Base-by-base conservation (phyloP, 2,329 filamentous ascomycete genomes). In the Ceratocystis smalleyi region DNA sequence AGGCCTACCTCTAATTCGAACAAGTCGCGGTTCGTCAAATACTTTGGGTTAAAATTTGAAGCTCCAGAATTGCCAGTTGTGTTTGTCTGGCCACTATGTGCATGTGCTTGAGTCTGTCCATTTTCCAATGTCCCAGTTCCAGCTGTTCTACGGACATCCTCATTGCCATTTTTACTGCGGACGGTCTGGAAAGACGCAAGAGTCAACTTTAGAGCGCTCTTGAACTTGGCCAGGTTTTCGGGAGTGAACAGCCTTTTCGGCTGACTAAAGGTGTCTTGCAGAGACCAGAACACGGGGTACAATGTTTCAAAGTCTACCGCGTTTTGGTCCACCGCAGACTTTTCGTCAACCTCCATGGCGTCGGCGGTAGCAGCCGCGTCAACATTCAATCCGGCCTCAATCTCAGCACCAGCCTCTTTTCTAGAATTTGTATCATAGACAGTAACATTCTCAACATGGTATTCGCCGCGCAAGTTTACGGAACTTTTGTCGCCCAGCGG, bases 401-500 rank as follows among this genome's bases (percentile, higher is more conserved):
- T n/a, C 2, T n/a, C 51, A 15, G 51, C 22, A 3, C 51, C 24
- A 17, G 51, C 12, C 22, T 73, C 70, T 35, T 73, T 71, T 12
- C 76, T 69, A 1, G 75, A 69, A 5, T 77, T 75, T 43, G 85
- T 80, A 70, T 96, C 89, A 71, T 85, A 99, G 0, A 83, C 84
- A 1, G 95, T 99, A 64, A 91, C 83, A 77, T 99, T 99, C 71
- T 97, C 94, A 30, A 88, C 84, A 71, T 99, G 94, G 69, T 94
- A 99, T 75, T 97, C 92, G 69, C 94, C 94, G 62, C 94, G 84
- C 47, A 97, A 79, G 71, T 99, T 99, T 61, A 99, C 94, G 0
- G 94, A 96, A 73, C 94, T 97, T 73, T 92, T 94, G 74, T 99
- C 95, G 40, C 92, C 92, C 0, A 99, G 79, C 1, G 94, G 94